A percentile compares a stretch with the other conserved stretches of the same genome.
Evolutionary conservation across 352 stramenopile species (phyloP).

Genomic region (Pythium brachiatum): DNA sequence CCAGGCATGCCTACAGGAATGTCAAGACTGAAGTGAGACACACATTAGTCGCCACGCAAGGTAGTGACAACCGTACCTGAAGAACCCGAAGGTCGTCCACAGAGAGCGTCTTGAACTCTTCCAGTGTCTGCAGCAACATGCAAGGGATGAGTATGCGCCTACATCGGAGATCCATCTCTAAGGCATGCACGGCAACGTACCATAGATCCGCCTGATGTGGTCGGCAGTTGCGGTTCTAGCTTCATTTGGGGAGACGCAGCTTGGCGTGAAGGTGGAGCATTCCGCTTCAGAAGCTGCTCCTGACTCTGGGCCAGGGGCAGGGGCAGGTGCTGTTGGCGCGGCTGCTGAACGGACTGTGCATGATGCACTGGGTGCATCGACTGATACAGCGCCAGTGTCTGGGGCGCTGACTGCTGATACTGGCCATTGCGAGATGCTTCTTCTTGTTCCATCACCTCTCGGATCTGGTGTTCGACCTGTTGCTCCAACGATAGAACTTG

Average conservation of each 20-base stretch:
- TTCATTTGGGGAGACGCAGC: constrained; percentile 3
- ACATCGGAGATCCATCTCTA: too few relatives aligned
- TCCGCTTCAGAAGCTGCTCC: constrained; percentile 16
- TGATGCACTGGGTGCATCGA: not conserved
- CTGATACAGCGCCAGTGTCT: not conserved
- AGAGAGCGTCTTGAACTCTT: constrained; percentile 65
- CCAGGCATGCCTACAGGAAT: constrained; percentile 53
- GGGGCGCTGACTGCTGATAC: not conserved
- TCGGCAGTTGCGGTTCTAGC: constrained; percentile 4
- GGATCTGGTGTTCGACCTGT: not conserved
- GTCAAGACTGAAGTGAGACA: not conserved
- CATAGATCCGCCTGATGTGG: constrained; percentile 2
- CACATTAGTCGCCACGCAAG: not conserved
- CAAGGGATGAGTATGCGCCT: not conserved
- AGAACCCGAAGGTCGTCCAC: constrained; percentile 65
- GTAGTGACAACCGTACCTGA: constrained; percentile 31
- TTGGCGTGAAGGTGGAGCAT: constrained; percentile 7
- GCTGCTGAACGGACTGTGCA: not conserved
- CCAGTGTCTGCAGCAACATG: constrained; percentile 33
- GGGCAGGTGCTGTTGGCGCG: too few relatives aligned
- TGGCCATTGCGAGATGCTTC: not conserved
- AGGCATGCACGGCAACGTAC: not conserved
- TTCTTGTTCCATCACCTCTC: not conserved
- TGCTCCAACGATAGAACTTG: not conserved
- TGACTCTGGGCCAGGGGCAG: constrained; percentile 17